These are phyloP conservation scores for Fusarium lyarnte DNA, from an alignment of 2,329 filamentous ascomycete species.

Conservation along the genomic window DNA sequence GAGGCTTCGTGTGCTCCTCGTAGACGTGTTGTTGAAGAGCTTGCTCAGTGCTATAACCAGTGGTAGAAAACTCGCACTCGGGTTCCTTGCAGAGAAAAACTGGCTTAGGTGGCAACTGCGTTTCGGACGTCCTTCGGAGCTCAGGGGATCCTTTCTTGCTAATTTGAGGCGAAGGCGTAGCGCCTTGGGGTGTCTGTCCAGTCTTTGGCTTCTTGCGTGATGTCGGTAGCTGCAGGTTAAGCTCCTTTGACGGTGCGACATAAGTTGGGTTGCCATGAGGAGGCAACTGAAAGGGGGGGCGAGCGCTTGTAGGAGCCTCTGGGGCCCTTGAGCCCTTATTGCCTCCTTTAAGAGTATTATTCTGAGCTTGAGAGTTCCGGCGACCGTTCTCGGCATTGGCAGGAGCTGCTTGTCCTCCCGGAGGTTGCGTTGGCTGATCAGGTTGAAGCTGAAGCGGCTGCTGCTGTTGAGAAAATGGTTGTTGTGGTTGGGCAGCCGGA, in stretches of 20 bases:
- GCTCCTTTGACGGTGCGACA: slow-evolving; percentile 61
- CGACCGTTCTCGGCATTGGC: slow-evolving; percentile 61
- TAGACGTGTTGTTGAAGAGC: slow-evolving; percentile 62
- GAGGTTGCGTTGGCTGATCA: slow-evolving; percentile 36
- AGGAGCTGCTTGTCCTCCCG: slow-evolving; percentile 43
- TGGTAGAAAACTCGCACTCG: slow-evolving; percentile 62
- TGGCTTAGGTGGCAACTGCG: slow-evolving; percentile 50
- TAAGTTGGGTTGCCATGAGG: slow-evolving; percentile 69
- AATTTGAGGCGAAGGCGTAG: slow-evolving; percentile 59
- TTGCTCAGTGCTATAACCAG: slow-evolving; percentile 65
- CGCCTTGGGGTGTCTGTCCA: slow-evolving; percentile 50
- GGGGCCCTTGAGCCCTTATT: slow-evolving; percentile 62
- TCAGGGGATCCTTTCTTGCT: slow-evolving; percentile 60
- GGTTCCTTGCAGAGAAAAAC: slow-evolving; percentile 62
- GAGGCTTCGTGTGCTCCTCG: slow-evolving; percentile 68
- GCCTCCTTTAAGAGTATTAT: slow-evolving; percentile 49
- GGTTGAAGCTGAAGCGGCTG: slow-evolving; percentile 44
- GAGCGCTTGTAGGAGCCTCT: slow-evolving; percentile 65
- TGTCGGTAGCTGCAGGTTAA: slow-evolving; percentile 65
- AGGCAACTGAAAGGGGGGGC: slow-evolving; percentile 66
- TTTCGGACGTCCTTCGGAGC: slow-evolving; percentile 46
- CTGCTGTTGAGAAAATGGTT: slow-evolving; percentile 46
- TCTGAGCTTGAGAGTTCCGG: slow-evolving; percentile 61
- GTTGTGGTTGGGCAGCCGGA: slow-evolving; percentile 48
- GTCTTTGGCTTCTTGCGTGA: slow-evolving; percentile 67